Evolutionary conservation across 208 protist genomes (phyloP), one percentile per base, ranked within the genome.

Genomic region (Trypanosoma vivax): DNA sequence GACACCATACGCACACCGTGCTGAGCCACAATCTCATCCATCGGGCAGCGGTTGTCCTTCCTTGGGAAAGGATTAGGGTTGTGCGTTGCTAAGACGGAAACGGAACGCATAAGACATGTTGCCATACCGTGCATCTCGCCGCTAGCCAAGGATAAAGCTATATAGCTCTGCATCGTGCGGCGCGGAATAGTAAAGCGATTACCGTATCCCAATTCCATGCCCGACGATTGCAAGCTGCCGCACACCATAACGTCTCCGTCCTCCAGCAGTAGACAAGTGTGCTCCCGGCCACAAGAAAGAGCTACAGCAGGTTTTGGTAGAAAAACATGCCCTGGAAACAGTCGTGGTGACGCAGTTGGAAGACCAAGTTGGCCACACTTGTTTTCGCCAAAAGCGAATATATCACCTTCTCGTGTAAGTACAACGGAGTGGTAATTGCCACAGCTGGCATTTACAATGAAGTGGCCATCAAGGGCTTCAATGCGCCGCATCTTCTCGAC

Each of bases 381-480:
- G 54, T 88, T 88, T 21, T 79, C 69, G 31, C 86, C 86, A 57
- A 81, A 93, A 31, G 73, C 72, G 60, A 73, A 82, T n/a, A 93
- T 68, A 31, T 56, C 16, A 13, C 86, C 86, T 6, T 65, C 49
- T 38, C 47, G 62, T 14, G 81, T 82, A 10, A 93, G 46, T 19
- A 82, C 76, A 14, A 68, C 70, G 23, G 70, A 81, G 66, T 90
- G 81, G 27, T 60, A 50, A 40, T 38, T 42, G 11, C 82, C 83
- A 50, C 81, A 90, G 38, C 73, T 78, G 19, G 63, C 86, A 46
- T 73, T 69, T 10, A 83, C 58, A 14, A 81, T 68, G 37, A 70
- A 54, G 50, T 59, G 57, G 7, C 47, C 35, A 0, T 21, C 19
- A 19, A 93, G 55, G 7, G 46, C 70, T 35, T 79, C 73, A 10